Base-by-base conservation (phyloP, 345 rosid species). In the Barbarea vulgaris region DNA sequence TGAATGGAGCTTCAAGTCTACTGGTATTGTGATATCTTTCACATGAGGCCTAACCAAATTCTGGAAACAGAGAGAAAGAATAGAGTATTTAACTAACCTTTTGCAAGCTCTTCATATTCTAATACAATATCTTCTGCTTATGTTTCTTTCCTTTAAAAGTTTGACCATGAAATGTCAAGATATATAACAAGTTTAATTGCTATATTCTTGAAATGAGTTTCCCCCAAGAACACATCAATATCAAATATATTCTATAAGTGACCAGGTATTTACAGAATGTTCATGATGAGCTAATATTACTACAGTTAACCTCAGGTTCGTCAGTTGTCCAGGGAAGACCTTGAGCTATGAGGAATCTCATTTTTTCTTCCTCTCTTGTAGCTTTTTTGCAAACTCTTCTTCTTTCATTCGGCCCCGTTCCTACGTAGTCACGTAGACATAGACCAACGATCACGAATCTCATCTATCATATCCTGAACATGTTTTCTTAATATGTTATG, bases 271-370 rank as follows among this genome's bases (percentile, higher is more conserved):
- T 36, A 39, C 18, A 17, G 9, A 33, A 57, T 52, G 42, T 10
- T 13, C 33, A 19, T 17, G 13, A 34, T 28, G 57, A 53, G 70
- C 14, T 47, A 25, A 54, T n/a, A n/a, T n/a, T n/a, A n/a, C 18
- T 75, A 34, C 79, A n/a, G n/a, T n/a, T 80, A 64, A 90, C 99
- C 88, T 95, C 96, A 19, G 98, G 97, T 61, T 89, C 99, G 72
- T 95, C 99, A 46, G 97, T 93, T 70, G 99, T 96, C 87, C 86
- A 91, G 17, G 99, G 98, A 70, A 90, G 93, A 68, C 97, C 98
- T 83, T 91, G 98, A 18, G 99, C 99, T 30, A 87, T 61, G 0
- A 96, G 99, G 39, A 89, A 79, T 64, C 97, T 82, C 76, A 58
- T 81, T 69, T 73, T 96, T 79, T 85, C 89, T 80, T 88, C 89